Evolutionary conservation across 495 filamentous ascomycete genomes (phyloP), one percentile per base, ranked within the genome.

Genomic region (Poronia punctata): DNA sequence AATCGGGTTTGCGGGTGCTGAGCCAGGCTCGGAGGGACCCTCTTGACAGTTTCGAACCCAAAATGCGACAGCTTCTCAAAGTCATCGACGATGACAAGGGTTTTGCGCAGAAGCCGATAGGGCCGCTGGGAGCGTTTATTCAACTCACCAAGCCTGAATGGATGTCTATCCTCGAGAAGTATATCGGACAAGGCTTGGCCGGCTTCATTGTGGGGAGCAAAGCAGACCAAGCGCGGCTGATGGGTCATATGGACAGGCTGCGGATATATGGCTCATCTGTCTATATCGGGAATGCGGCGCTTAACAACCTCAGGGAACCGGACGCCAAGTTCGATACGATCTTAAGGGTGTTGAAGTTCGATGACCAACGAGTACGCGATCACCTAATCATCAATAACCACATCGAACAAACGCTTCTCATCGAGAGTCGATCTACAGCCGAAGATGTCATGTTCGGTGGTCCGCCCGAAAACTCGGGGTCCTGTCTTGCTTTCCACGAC

Each of bases 341-440:
- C 21, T 66, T 96, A 25, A 73, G 85, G 34, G 76, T 83, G 4
- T 70, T 98, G 27, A 78, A 88, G 66, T 80, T 98, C 48, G 83
- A 92, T 47, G 79, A 90, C 56, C 74, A 81, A 10, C 60, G 81
- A 29, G 85, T 93, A 16, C 79, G 78, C 23, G 80, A 83, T 43
- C 82, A 88, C 35, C 62, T 97, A 21, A 83, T 99, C 56, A 86
- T 99, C 56, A 80, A 78, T 38, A 71, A 89, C 50, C 61, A 67
- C 6, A 84, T 95, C 31, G 92, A 99, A 41, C 89, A 97, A 53
- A 79, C 80, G 8, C 71, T 95, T 7, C 60, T 99, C 2, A 79
- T 96, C 31, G 72, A 79, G 29, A 62, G 78, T 28, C 66, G 84
- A 12, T 53, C 67, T 8, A 70, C 84, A 38, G 93, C 82, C 1